Percentiles rank a stretch among this genome's conserved stretches.
Evolutionary conservation across 2,329 filamentous ascomycete species (phyloP).

Genomic region (Aureobasidium pullulans): DNA sequence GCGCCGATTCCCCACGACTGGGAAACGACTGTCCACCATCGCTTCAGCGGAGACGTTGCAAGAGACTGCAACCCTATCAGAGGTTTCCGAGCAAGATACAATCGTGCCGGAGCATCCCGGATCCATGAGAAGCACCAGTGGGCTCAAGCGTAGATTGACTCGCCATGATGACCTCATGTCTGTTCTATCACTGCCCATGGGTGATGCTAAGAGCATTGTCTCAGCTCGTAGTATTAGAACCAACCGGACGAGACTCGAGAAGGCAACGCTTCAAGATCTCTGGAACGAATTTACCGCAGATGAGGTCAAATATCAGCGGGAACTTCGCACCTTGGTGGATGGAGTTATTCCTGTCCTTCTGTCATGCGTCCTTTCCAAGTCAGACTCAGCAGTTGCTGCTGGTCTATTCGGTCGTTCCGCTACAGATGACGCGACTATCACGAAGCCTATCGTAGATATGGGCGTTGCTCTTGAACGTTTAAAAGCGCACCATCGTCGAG

Average conservation of each 20-base stretch:
- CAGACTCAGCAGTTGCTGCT: constrained; percentile 48
- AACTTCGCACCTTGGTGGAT: constrained; percentile 87
- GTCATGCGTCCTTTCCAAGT: constrained; percentile 69
- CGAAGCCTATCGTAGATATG: constrained; percentile 89
- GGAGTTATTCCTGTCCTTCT: constrained; percentile 91
- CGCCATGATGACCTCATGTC: constrained; percentile 93
- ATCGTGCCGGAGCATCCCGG: constrained; percentile 17
- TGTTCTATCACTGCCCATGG: constrained; percentile 66
- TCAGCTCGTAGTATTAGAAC: constrained; percentile 74
- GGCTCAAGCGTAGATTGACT: constrained; percentile 67
- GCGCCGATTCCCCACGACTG: constrained; percentile 41
- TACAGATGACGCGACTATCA: constrained; percentile 56
- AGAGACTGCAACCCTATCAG: constrained; percentile 20
- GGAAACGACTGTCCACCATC: constrained; percentile 52
- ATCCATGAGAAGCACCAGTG: constrained; percentile 22
- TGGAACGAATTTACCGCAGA: constrained; percentile 75
- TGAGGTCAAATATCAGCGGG: constrained; percentile 79
- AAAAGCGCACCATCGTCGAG: constrained; percentile 69
- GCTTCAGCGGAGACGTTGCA: constrained; percentile 49
- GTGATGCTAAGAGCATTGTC: constrained; percentile 60
- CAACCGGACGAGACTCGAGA: constrained; percentile 58
- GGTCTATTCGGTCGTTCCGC: constrained; percentile 58
- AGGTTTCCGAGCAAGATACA: constrained; percentile 20
- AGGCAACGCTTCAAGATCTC: constrained; percentile 65
- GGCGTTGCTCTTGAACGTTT: constrained; percentile 81